Conservation (phyloP, 164 flowering plant species). For the Santalum album region DNA sequence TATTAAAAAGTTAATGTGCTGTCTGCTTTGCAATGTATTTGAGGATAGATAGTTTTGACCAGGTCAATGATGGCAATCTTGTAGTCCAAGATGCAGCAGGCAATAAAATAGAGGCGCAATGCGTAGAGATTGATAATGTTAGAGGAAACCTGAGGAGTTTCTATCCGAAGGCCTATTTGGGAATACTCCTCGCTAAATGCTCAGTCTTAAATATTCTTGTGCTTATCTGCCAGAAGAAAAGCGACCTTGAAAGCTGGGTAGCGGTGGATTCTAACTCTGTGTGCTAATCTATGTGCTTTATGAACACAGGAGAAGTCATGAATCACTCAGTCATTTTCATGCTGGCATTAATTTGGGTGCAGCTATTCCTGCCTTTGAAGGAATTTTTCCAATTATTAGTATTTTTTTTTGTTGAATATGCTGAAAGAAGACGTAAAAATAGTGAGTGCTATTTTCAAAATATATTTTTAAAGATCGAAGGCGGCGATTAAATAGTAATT, state of each 20-base stretch:
- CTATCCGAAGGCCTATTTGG: constrained; percentile 58
- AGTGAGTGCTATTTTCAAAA: too few species aligned
- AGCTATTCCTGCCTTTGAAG: too few species aligned
- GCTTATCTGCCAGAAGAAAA: too few species aligned
- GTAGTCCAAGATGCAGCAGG: constrained; percentile 62
- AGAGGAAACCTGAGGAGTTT: constrained; percentile 56
- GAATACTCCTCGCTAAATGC: too few species aligned
- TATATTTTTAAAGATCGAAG: too few species aligned
- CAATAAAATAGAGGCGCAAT: constrained; percentile 43
- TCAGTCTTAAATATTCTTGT: neutral
- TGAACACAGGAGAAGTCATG: constrained; percentile 25
- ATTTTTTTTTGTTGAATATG: too few species aligned
- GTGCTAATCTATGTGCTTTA: neutral
- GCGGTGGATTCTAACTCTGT: neutral
- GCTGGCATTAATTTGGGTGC: too few species aligned
- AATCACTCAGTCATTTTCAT: too few species aligned
- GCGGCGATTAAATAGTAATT: too few species aligned
- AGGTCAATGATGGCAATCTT: constrained; percentile 58
- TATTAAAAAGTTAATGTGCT: neutral
- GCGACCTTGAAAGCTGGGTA: too few species aligned
- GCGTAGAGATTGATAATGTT: constrained; percentile 45
- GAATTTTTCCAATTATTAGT: too few species aligned
- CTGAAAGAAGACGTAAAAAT: too few species aligned
- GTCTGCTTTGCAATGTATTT: neutral
- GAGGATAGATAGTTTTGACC: constrained; percentile 4